phyloP scores from a whole-genome alignment of 441 rosid species.

The Erodium chrysanthum region DNA sequence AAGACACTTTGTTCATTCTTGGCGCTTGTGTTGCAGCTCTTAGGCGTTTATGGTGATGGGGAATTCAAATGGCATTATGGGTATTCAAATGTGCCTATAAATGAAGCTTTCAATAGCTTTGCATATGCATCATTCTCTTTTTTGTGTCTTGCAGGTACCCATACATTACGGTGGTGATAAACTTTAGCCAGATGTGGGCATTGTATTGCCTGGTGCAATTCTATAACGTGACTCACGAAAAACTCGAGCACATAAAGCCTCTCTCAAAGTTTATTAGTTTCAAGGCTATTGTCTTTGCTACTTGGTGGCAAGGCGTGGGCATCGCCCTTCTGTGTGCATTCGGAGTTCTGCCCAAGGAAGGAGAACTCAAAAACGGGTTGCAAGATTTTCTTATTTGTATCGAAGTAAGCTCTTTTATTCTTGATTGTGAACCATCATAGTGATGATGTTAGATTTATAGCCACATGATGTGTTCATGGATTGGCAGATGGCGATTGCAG shows the following conservation, averaged over 20 bases:
- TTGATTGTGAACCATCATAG: too few species aligned
- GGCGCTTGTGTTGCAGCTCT: conserved; percentile 57
- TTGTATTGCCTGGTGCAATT: conserved; percentile 80
- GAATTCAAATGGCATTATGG: conserved; percentile 80
- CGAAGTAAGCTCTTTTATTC: conserved; percentile 37
- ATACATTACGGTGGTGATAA: conserved; percentile 53
- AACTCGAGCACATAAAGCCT: conserved; percentile 60
- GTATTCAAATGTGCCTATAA: conserved; percentile 26
- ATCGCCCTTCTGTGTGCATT: conserved; percentile 51
- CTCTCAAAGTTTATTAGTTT: conserved; percentile 82
- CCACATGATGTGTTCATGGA: background rate
- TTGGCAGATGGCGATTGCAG: conserved; percentile 75
- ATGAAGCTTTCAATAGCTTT: too few species aligned
- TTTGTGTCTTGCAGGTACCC: conserved; percentile 52
- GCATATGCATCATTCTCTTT: too few species aligned
- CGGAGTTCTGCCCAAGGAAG: conserved; percentile 51
- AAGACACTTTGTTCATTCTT: conserved; percentile 71
- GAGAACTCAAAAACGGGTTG: conserved; percentile 41
- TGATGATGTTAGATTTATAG: too few species aligned
- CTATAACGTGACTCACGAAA: conserved; percentile 68
- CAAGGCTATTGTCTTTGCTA: conserved; percentile 84
- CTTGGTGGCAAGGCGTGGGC: conserved; percentile 95
- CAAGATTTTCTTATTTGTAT: conserved; percentile 79
- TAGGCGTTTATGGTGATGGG: conserved; percentile 67
- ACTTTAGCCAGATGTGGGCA: conserved; percentile 98